Evolutionary conservation across 345 rosid species (phyloP).

Genomic region (Gynandropsis gynandra): DNA sequence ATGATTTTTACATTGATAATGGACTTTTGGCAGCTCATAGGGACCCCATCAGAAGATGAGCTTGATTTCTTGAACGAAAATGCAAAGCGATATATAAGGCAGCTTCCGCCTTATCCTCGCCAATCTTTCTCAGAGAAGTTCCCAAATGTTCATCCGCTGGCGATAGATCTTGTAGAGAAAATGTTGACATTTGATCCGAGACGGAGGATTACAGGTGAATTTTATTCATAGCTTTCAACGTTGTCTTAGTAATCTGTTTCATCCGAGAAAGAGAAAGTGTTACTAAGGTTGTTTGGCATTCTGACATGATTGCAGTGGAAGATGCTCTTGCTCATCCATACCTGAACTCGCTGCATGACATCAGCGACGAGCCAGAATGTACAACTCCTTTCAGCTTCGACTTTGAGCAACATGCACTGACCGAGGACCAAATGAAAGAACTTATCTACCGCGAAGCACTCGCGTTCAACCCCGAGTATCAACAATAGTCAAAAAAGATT

Average conservation of each 20-base stretch:
- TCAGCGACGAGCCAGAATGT: slow-evolving; percentile 92
- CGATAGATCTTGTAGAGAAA: slow-evolving; percentile 93
- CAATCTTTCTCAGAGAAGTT: slow-evolving; percentile 87
- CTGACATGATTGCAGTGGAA: slow-evolving; percentile 82
- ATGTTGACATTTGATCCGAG: slow-evolving; percentile 97
- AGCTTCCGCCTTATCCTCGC: slow-evolving; percentile 59
- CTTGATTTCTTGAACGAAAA: slow-evolving; percentile 86
- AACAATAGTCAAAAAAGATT: slow-evolving; percentile 23
- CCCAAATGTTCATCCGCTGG: slow-evolving; percentile 70
- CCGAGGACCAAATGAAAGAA: slow-evolving; percentile 96
- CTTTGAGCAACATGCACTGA: slow-evolving; percentile 86
- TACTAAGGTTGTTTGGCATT: too few relatives aligned
- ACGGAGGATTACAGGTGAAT: slow-evolving; percentile 79
- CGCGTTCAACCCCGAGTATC: slow-evolving; percentile 94
- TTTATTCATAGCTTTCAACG: not conserved
- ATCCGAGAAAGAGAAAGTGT: not conserved
- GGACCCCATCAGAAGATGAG: slow-evolving; percentile 94
- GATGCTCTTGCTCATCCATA: slow-evolving; percentile 95
- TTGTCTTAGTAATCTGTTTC: too few relatives aligned
- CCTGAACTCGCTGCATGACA: slow-evolving; percentile 78
- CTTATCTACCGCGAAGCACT: slow-evolving; percentile 87
- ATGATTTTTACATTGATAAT: too few relatives aligned
- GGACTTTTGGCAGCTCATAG: slow-evolving; percentile 64
- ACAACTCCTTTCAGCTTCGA: slow-evolving; percentile 84
- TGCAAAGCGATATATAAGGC: slow-evolving; percentile 86